Base-by-base conservation (phyloP, 805 yeast species). In the Kazachstania viticola region DNA sequence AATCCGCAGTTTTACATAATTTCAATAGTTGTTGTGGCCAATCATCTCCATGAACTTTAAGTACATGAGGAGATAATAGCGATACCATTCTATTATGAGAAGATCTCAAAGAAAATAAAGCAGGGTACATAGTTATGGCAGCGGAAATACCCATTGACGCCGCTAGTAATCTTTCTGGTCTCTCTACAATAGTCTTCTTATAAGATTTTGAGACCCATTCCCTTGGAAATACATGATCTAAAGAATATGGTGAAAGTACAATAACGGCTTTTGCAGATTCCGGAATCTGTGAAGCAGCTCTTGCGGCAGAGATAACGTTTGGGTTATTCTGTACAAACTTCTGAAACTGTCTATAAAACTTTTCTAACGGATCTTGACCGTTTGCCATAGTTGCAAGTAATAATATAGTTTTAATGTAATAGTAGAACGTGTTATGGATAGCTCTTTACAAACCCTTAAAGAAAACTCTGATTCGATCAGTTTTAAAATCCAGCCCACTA, bases 131-230 rank as follows among this genome's bases (percentile, higher is more conserved):
- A 2, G 85, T 66, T 15, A 76, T 49, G 1, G 93, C 88, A 2
- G 85, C 76, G 0, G 84, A 70, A 16, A 82, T 68, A 1, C 94
- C 94, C 36, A 82, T 60, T n/a, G 83, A 73, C 7, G 76, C 64
- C 0, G 94, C 91, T 33, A 77, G 62, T 28, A 82, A 56, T 19
- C 94, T 61, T 52, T 82, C 87, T 1, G 94, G 94, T 28, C 88
- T 60, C 54, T 82, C 94, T 17, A 82, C 88, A 22, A 82, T 76
- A 0, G 85, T 71, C 13, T 77, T 60, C 27, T 69, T 53, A 44
- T 78, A 77, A 1, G 73, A 54, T 48, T 76, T 79, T 6, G 81
- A 60, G 3, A 75, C 84, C 94, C 94, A 82, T 18, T 62, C 61
- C 24, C 94, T 64, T 4, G 82, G 75, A 51, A 79, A 83, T 0